Percentiles rank a stretch among this genome's conserved stretches.
These are phyloP conservation scores for Trichoderma simmonsii DNA, from an alignment of 2,329 filamentous ascomycete species.

Conservation along the genomic window DNA sequence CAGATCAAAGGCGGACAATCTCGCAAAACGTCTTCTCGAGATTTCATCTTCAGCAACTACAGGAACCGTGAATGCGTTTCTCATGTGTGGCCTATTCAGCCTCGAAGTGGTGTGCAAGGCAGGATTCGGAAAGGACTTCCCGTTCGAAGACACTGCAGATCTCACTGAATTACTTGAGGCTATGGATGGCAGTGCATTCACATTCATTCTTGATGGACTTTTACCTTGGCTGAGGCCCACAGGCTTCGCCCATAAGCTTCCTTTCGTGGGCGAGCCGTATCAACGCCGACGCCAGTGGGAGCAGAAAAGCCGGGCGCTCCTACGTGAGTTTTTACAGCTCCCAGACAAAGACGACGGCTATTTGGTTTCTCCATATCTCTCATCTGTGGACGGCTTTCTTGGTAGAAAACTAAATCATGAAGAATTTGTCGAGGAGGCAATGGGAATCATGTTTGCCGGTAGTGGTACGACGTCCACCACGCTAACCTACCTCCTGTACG, in stretches of 20 bases:
- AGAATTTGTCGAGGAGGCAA: neutral
- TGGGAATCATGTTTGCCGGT: neutral
- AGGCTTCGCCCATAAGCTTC: neutral
- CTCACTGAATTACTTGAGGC: neutral
- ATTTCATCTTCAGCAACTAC: neutral
- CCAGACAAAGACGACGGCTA: neutral
- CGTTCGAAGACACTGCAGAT: neutral
- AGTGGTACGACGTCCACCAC: neutral
- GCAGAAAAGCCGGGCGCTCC: neutral
- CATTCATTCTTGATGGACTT: neutral
- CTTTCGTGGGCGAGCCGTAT: neutral
- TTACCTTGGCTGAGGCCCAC: neutral
- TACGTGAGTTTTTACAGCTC: neutral
- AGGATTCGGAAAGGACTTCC: neutral
- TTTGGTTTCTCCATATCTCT: neutral
- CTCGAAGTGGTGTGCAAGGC: neutral
- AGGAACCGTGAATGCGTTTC: neutral
- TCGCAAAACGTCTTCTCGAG: neutral
- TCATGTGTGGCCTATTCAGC: neutral
- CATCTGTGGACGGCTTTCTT: neutral
- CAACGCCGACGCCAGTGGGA: neutral
- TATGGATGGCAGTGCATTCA: neutral
- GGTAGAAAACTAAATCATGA: neutral
- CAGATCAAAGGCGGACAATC: neutral
- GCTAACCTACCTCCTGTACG: neutral